Percentiles rank a stretch among this genome's conserved stretches.
Conservation (phyloP, 495 filamentous ascomycete genomes). For the Chlorociboria aeruginascens region DNA sequence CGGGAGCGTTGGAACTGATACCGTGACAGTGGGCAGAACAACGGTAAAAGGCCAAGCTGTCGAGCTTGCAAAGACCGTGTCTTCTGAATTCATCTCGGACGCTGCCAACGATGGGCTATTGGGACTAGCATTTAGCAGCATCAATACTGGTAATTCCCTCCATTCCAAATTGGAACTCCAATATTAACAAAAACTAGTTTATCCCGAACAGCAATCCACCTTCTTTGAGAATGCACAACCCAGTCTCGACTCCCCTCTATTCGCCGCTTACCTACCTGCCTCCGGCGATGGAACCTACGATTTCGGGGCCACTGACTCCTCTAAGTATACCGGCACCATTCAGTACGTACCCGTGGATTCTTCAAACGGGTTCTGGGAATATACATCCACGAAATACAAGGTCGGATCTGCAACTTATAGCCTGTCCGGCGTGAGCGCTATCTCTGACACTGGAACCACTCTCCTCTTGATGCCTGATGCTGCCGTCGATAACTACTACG, state of each 20-base stretch:
- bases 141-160: constrained; percentile 44
- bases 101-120: constrained; percentile 55
- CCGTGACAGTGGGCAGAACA: constrained; percentile 61
- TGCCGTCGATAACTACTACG: constrained; percentile 51
- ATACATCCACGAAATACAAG: constrained; percentile 44
- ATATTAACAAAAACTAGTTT: constrained; percentile 21
- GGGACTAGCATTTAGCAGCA: constrained; percentile 60
- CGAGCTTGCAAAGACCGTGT: constrained; percentile 55
- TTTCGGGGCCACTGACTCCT: constrained; percentile 59
- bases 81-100: constrained; percentile 49
- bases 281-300: constrained; percentile 57
- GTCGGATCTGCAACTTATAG: constrained; percentile 34
- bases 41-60: constrained; percentile 55
- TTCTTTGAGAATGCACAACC: constrained; percentile 70
- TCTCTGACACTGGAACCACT: constrained; percentile 65
- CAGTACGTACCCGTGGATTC: constrained; percentile 52
- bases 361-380: constrained; percentile 64
- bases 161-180: constrained; percentile 21
- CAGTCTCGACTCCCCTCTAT: constrained; percentile 52
- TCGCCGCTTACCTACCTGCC: constrained; percentile 57
- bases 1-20: constrained; percentile 60
- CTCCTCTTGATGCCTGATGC: constrained; percentile 56
- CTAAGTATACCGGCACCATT: constrained; percentile 52
- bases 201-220: constrained; percentile 55
- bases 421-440: constrained; percentile 38